Evolutionary conservation across 306 rosid species (phyloP), one percentile per base, ranked within the genome.

Genomic region (Luffa aegyptiaca): DNA sequence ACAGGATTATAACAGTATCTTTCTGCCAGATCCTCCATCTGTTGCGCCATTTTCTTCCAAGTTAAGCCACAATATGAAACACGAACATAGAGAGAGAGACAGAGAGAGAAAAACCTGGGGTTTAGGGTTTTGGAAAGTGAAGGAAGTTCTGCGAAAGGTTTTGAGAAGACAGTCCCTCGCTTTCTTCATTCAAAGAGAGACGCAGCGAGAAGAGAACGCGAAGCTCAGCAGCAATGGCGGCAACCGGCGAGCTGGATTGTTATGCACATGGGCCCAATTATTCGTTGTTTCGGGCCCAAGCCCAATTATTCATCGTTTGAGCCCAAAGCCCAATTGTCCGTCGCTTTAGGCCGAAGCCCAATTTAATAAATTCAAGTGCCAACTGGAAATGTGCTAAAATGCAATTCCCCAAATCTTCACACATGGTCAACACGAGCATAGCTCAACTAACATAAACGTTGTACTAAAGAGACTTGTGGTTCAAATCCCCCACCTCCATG

Each of bases 101-200:
- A 69, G 33, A 12, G 26, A 46, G 57, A 69, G 36, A 49, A n/a
- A 66, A 51, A 44, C 74, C 82, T 82, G 81, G 3, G 37, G 75
- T 39, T 52, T 63, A 33, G 83, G 21, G 76, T 81, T 83, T 18
- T 51, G 62, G 63, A 65, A 77, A 78, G 87, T 63, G 81, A 81
- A 68, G 76, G 81, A 80, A 79, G 41, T 56, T 77, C 63, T 70
- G 84, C 37, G 18, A 11, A 71, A 77, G 83, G 85, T 80, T 83
- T 63, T 80, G 78, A 84, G 65, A 12, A 82, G 51, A 14, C 87
- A 52, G 62, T 82, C 90, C 90, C 93, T 85, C 92, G 81, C 93
- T 87, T 89, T 89, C 90, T 83, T 89, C 98, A 90, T 93, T 87
- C 96, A 87, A 88, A 85, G 84, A 56, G 62, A 83, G 18, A 39